Evolutionary conservation across 2,329 filamentous ascomycete species (phyloP).

Genomic region (Sclerotinia glacialis): DNA sequence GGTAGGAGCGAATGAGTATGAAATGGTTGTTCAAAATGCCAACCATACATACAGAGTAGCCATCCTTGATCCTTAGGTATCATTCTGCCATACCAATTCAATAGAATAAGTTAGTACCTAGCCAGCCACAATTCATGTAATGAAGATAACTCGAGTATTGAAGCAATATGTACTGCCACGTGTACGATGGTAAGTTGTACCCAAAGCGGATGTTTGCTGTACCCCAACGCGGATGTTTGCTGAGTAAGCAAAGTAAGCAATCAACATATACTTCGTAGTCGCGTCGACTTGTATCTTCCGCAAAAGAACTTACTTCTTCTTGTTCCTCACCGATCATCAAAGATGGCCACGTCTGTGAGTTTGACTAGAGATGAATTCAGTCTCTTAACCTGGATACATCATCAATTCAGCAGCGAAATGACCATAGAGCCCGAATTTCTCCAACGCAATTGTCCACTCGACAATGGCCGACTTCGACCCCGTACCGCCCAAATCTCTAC

Average conservation of each 20-base stretch:
- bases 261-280: slow-evolving; percentile 1
- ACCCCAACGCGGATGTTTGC: background rate
- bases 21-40: no score
- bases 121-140: no score
- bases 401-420: background rate
- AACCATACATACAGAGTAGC: no score
- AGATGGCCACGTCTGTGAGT: background rate
- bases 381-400: background rate
- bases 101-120: no score
- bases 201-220: background rate
- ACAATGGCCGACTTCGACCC: background rate
- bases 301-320: background rate
- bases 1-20: background rate
- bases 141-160: no score
- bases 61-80: no score
- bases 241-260: background rate
- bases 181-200: no score
- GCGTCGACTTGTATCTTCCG: background rate
- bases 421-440: background rate
- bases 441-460: background rate
- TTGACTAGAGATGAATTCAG: background rate
- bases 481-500: background rate
- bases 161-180: no score
- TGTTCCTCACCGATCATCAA: background rate
- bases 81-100: no score